phyloP scores from a whole-genome alignment of 2,329 filamentous ascomycete species.

The Pseudocercospora pini-densiflorae region DNA sequence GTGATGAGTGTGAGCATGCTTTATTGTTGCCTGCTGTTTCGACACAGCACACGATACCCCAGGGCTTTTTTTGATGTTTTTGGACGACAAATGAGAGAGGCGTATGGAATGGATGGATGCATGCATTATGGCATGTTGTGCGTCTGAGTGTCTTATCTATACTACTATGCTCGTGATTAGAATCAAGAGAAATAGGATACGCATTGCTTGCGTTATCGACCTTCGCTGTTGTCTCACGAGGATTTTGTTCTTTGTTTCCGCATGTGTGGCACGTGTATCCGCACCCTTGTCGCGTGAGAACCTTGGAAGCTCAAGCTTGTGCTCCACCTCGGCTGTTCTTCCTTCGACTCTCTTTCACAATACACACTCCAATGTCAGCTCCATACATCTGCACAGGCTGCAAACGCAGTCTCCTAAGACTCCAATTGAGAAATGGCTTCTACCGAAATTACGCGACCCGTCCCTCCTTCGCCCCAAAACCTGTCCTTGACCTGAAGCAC shows the following conservation, averaged over 20 bases:
- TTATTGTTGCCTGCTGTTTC: conserved; percentile 12
- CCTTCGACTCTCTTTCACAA: background rate
- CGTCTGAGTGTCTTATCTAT: background rate
- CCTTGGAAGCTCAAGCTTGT: background rate
- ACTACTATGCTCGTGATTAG: background rate
- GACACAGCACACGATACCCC: conserved; percentile 10
- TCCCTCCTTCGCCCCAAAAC: conserved; percentile 76
- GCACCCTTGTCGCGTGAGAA: background rate
- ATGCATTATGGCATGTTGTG: background rate
- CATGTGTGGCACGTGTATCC: background rate
- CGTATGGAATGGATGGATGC: background rate
- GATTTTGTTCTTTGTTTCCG: too few relatives aligned
- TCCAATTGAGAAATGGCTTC: background rate
- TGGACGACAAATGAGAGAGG: background rate
- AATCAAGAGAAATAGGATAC: background rate
- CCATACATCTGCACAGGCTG: conserved; percentile 1
- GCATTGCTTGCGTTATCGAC: background rate
- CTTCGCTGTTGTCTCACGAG: too few relatives aligned
- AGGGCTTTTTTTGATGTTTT: background rate
- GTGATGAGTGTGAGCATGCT: background rate
- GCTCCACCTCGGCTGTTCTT: background rate
- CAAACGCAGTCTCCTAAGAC: background rate
- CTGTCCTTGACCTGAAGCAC: conserved; percentile 81
- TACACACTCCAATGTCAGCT: background rate
- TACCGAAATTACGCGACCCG: conserved; percentile 47